phyloP scores from a whole-genome alignment of 2,329 filamentous ascomycete species.

The Colletotrichum sojae region DNA sequence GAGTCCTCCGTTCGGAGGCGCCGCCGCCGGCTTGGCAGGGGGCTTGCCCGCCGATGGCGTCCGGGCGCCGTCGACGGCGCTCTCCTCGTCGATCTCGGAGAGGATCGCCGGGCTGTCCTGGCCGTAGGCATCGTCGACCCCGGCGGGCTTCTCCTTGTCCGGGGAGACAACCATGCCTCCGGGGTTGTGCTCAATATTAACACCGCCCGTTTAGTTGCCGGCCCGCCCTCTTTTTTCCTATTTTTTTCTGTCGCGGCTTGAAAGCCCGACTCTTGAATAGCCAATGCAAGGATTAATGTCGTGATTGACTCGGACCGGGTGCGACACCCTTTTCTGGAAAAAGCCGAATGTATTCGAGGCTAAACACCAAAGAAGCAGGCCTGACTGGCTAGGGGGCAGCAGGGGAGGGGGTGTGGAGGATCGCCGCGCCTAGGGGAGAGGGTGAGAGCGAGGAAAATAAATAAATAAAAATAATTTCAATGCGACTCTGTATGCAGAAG shows the following conservation, averaged over 20 bases:
- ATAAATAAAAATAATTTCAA: not conserved
- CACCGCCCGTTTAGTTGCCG: not conserved
- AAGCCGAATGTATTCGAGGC: not conserved
- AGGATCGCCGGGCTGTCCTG: slow-evolving; percentile 11
- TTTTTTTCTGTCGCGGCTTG: not conserved
- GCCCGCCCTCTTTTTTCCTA: no score
- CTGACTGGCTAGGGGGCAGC: not conserved
- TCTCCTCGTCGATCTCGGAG: slow-evolving; percentile 25
- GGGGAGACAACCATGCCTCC: slow-evolving; percentile 18
- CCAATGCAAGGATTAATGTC: not conserved
- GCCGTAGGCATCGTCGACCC: not conserved
- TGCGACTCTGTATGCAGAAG: slow-evolving; percentile 4
- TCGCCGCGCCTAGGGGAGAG: slow-evolving; percentile 9
- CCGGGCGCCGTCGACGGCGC: slow-evolving; percentile 9
- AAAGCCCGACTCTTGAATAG: not conserved
- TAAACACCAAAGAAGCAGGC: slow-evolving; percentile 9
- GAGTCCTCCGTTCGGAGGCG: slow-evolving; percentile 44
- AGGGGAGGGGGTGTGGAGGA: slow-evolving; percentile 1
- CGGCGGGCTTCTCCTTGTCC: slow-evolving; percentile 23
- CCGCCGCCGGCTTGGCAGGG: slow-evolving; percentile 14
- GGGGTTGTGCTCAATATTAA: not conserved
- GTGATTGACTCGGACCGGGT: slow-evolving; percentile 1
- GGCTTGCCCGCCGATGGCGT: not conserved
- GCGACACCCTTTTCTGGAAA: slow-evolving; percentile 10
- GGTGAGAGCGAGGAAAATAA: not conserved